Evolutionary conservation across 495 filamentous ascomycete species (phyloP).

Genomic region (Aspergillus baeticus): DNA sequence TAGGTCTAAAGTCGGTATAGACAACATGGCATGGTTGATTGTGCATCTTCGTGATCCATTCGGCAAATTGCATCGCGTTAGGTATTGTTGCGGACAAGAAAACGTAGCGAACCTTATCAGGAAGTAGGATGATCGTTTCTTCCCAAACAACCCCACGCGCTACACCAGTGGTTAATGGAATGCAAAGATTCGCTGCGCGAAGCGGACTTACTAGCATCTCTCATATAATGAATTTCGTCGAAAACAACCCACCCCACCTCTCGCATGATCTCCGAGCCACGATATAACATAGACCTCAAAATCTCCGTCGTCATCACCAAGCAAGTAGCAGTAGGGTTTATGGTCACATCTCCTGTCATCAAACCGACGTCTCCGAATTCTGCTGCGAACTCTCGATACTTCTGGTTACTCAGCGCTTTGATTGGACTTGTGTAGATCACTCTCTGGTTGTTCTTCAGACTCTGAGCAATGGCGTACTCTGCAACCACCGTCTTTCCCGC

Average conservation of each 20-base stretch:
- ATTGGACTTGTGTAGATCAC: conserved; percentile 99
- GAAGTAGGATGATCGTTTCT: conserved; percentile 94
- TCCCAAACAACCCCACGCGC: conserved; percentile 97
- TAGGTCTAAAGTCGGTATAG: conserved; percentile 96
- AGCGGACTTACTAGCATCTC: conserved; percentile 63
- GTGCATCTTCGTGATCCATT: conserved; percentile 98
- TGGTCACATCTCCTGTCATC: conserved; percentile 99
- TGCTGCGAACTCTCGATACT: conserved; percentile 91
- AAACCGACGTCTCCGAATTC: conserved; percentile 97
- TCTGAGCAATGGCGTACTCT: conserved; percentile 97
- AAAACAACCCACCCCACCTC: conserved; percentile 98
- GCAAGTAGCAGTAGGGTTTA: conserved; percentile 96
- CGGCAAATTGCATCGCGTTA: conserved; percentile 98
- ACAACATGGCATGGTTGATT: conserved; percentile 97
- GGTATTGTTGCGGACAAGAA: conserved; percentile 99
- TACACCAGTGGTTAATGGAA: conserved; percentile 22
- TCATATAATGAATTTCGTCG: conserved; percentile 98
- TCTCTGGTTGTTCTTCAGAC: conserved; percentile 92
- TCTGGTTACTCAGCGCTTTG: conserved; percentile 97
- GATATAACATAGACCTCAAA: conserved; percentile 96
- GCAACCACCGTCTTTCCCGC: conserved; percentile 98
- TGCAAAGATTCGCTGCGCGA: not conserved
- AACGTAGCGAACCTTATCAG: conserved; percentile 97
- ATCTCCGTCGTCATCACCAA: conserved; percentile 99
- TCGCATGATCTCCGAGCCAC: conserved; percentile 98